Base-by-base conservation (phyloP, 495 filamentous ascomycete species). In the Hyphodiscus hymeniophilus region DNA sequence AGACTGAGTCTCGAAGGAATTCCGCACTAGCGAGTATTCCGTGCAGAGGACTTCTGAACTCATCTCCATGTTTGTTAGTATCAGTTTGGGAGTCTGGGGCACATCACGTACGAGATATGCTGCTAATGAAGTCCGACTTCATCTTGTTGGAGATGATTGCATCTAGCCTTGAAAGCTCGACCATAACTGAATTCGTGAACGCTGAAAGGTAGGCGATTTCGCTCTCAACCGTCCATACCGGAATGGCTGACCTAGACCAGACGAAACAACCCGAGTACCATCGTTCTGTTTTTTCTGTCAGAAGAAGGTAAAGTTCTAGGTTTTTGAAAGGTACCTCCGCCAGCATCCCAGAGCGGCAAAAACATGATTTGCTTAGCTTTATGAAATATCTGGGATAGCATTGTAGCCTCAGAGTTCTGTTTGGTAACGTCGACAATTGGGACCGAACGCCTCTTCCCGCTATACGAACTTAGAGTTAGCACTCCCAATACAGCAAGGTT, bases 191-290 rank as follows among this genome's bases (percentile, higher is more conserved):
- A 46, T 79, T 76, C 10, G 74, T 72, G 58, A 85, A 84, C 0
- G 74, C 71, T 8, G 63, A 57, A 2, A 74, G 56, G 24, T 67
- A 65, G 4, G 63, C 55, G 3, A 76, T 60, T 34, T 72, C 67
- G 18, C 59, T 58, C 2, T 73, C 66, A 16, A 58, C 57, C 21
- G 62, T 72, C 34, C 75, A 66, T 28, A 71, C 67, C 1, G 65
- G 67, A 2, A 64, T 66, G 0, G 63, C 54, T 6, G 12, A 21
- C 10, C 61, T 59, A 2, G 68, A 80, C 75, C 78, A 86, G 18
- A 75, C 74, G 45, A 87, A 77, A 22, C 75, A 73, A 10, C 80
- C 80, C 0, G 78, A 69, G 57, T 78, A 85, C 80, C 81, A 87
- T 40, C 82, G 69, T 7, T 77, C 26, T 28, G 10, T 28, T 28